Evolutionary conservation across 495 filamentous ascomycete genomes (phyloP).

Genomic region (Penicillium turbatum): DNA sequence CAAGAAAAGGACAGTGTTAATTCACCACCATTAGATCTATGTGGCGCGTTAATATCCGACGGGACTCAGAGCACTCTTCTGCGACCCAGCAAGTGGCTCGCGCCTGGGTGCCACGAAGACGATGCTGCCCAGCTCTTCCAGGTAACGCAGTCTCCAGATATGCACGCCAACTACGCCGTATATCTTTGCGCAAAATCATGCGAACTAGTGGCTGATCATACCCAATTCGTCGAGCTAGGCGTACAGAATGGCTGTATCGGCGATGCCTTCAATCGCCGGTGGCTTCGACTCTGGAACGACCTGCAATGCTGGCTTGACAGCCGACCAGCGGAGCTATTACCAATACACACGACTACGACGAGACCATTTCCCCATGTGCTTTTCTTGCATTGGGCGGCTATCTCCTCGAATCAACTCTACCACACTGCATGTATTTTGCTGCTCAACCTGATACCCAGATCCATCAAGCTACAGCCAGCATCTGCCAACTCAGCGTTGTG

Average conservation of each 20-base stretch:
- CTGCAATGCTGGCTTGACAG: constrained; percentile 39
- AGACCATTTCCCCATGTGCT: constrained; percentile 44
- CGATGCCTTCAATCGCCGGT: constrained; percentile 25
- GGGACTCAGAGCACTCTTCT: constrained; percentile 42
- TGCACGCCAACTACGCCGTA: constrained; percentile 47
- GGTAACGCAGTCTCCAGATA: constrained; percentile 29
- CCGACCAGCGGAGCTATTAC: constrained; percentile 38
- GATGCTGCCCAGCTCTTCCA: constrained; percentile 30
- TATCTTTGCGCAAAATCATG: constrained; percentile 41
- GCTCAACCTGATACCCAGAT: constrained; percentile 37
- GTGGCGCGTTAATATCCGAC: constrained; percentile 44
- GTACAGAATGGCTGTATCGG: constrained; percentile 29
- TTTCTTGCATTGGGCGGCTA: constrained; percentile 45
- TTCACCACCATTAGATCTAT: too few relatives aligned
- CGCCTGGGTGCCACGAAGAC: constrained; percentile 25
- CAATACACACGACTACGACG: constrained; percentile 28
- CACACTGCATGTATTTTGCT: constrained; percentile 46
- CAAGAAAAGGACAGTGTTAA: too few relatives aligned
- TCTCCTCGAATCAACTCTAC: constrained; percentile 47
- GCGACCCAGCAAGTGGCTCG: constrained; percentile 39
- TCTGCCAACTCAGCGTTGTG: constrained; percentile 32
- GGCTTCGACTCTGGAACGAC: constrained; percentile 40
- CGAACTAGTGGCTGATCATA: constrained; percentile 39
- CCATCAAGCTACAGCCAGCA: constrained; percentile 25
- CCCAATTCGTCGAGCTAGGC: constrained; percentile 34